phyloP scores from a whole-genome alignment of 306 rosid species.

The Macrotyloma uniflorum region DNA sequence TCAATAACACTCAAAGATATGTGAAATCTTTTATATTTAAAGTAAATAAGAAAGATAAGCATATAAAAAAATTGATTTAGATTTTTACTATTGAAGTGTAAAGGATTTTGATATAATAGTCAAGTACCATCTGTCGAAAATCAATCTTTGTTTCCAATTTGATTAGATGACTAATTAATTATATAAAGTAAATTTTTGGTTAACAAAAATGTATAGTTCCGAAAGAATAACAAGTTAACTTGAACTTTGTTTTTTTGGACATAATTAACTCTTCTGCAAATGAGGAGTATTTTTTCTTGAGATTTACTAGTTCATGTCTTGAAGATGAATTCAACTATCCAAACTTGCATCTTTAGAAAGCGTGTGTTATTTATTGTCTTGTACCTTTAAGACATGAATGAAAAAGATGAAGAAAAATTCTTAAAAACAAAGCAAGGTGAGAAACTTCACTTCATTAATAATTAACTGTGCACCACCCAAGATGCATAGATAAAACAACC shows the following conservation, averaged over 20 bases:
- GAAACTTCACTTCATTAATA: background rate
- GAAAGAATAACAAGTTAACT: background rate
- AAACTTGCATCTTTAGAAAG: background rate
- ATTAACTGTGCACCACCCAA: background rate
- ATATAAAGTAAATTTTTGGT: background rate
- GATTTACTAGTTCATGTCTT: background rate
- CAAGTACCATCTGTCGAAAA: background rate
- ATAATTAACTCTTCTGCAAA: too few relatives aligned
- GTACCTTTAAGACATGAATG: background rate
- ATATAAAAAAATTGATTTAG: too few relatives aligned
- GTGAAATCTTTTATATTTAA: too few relatives aligned
- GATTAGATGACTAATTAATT: background rate
- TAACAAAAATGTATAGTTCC: background rate
- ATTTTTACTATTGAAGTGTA: too few relatives aligned
- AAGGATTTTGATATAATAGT: too few relatives aligned
- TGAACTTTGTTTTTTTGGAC: background rate
- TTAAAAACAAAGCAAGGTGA: background rate
- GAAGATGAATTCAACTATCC: background rate
- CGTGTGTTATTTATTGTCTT: background rate
- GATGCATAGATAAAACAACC: background rate
- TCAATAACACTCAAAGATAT: too few relatives aligned
- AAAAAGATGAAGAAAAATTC: background rate
- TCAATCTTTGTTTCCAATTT: background rate
- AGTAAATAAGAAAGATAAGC: too few relatives aligned
- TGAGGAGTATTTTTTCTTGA: background rate